Evolutionary conservation across 2,329 filamentous ascomycete genomes (phyloP).

Genomic region (Ceratocystis eucalypticola): DNA sequence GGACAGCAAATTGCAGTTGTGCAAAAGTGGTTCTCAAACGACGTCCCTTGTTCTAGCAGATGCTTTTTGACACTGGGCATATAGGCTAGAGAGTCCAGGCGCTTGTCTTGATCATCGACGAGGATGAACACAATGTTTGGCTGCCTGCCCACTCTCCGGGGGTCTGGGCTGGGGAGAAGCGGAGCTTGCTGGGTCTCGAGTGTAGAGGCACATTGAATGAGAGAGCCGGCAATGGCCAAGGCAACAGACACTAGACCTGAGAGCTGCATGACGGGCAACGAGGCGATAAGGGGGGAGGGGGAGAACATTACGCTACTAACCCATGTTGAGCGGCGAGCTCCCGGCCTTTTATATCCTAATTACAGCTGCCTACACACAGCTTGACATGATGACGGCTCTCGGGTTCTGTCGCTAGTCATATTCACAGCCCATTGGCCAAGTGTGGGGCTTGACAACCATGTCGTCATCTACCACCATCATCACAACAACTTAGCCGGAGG

Average conservation of each 20-base stretch:
- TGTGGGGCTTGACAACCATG: not conserved
- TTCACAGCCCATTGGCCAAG: not conserved
- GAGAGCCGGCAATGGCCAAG: not conserved
- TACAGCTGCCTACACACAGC: too few relatives aligned
- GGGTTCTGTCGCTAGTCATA: not conserved
- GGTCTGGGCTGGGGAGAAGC: not conserved
- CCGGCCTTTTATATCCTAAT: not conserved
- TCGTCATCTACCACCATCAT: not conserved
- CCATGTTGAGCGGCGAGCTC: too few relatives aligned
- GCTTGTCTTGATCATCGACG: constrained; percentile 52
- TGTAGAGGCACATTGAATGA: not conserved
- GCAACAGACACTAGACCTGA: not conserved
- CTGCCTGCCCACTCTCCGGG: not conserved
- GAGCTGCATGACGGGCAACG: not conserved
- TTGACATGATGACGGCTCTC: not conserved
- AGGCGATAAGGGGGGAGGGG: not conserved
- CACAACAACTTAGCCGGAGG: not conserved
- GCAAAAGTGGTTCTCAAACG: constrained; percentile 48
- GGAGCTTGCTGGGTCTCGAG: not conserved
- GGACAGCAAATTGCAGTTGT: constrained; percentile 54
- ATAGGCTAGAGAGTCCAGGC: constrained; percentile 46
- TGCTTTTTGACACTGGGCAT: constrained; percentile 42
- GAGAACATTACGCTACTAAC: not conserved
- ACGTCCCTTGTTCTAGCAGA: constrained; percentile 42
- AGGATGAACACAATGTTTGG: constrained; percentile 53